Evolutionary conservation across 495 filamentous ascomycete species (phyloP).

Genomic region (Hypoxylon perforatum): DNA sequence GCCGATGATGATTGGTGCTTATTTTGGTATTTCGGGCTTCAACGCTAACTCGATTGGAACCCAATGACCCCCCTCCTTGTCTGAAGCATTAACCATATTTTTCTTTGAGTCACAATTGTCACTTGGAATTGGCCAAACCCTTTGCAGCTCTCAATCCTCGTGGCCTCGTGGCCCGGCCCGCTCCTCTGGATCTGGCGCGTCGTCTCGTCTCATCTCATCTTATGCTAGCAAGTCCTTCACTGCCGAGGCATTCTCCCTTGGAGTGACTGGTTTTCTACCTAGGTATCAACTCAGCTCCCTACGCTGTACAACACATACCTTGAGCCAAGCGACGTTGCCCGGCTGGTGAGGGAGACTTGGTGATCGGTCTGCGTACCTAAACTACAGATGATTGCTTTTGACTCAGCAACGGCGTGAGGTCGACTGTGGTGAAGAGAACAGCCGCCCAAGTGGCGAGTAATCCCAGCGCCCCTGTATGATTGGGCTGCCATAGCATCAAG

Average conservation of each 20-base stretch:
- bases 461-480: conserved; percentile 34
- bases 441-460: conserved; percentile 41
- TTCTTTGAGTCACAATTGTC: conserved; percentile 35
- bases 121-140: conserved; percentile 33
- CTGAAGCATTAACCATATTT: conserved; percentile 9
- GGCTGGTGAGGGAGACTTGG: conserved; percentile 14
- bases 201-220: conserved; percentile 41
- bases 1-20: conserved; percentile 24
- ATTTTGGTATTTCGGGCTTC: conserved; percentile 42
- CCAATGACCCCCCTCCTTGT: conserved; percentile 30
- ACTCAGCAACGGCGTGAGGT: conserved; percentile 9
- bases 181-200: conserved; percentile 38
- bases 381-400: conserved; percentile 4
- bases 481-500: conserved; percentile 38
- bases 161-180: conserved; percentile 42
- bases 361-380: conserved; percentile 6
- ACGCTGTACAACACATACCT: background rate
- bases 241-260: conserved; percentile 5
- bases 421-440: conserved; percentile 30
- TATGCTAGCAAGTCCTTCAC: conserved; percentile 16
- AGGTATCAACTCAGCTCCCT: conserved; percentile 12
- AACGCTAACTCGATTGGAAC: conserved; percentile 44
- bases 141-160: conserved; percentile 29
- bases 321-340: conserved; percentile 17
- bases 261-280: conserved; percentile 7